Conservation (phyloP, 306 rosid genomes). For the Cicer arietinum region DNA sequence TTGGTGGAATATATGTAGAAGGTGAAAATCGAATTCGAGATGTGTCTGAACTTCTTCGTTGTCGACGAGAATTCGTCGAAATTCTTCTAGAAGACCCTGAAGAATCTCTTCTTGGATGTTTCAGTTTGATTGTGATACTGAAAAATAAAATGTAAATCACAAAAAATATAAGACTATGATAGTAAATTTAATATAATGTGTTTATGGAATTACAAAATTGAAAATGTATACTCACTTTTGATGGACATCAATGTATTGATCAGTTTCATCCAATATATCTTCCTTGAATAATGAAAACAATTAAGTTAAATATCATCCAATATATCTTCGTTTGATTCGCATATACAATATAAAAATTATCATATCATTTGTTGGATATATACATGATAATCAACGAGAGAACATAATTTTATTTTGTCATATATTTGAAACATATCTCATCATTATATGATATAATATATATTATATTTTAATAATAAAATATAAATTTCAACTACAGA, state of each 20-base stretch:
- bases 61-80: slow-evolving; percentile 47
- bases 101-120: slow-evolving; percentile 60
- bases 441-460: too few relatives aligned
- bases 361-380: too few relatives aligned
- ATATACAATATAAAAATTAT: too few relatives aligned
- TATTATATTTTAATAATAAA: too few relatives aligned
- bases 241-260: slow-evolving; percentile 74
- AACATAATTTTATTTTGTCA: too few relatives aligned
- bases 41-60: slow-evolving; percentile 52
- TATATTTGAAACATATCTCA: too few relatives aligned
- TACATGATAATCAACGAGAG: too few relatives aligned
- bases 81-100: slow-evolving; percentile 53
- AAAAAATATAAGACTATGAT: background rate
- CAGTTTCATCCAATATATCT: slow-evolving; percentile 84
- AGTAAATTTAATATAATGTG: background rate
- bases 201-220: background rate
- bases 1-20: slow-evolving; percentile 52
- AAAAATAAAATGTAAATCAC: slow-evolving; percentile 30
- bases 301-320: background rate
- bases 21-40: slow-evolving; percentile 52
- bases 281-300: slow-evolving; percentile 51
- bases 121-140: slow-evolving; percentile 69
- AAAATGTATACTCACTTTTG: slow-evolving; percentile 59
- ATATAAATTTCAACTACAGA: too few relatives aligned
- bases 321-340: background rate